phyloP scores from a whole-genome alignment of 345 rosid genomes.

The Euclidium syriacum region DNA sequence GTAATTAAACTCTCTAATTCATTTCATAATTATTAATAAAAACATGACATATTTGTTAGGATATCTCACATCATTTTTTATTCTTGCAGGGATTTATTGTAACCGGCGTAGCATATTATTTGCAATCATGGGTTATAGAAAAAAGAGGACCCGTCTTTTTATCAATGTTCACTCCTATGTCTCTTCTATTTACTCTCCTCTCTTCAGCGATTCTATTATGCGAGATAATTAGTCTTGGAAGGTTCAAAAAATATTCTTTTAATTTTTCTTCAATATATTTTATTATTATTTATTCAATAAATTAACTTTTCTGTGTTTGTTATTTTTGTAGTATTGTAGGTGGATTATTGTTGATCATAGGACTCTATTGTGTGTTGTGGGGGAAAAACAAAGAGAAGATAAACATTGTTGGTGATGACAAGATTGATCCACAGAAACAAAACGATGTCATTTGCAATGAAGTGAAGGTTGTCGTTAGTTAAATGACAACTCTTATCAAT shows the following conservation, averaged over 20 bases:
- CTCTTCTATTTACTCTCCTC: conserved; percentile 57
- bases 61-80: too few species aligned
- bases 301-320: background rate
- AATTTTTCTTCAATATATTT: background rate
- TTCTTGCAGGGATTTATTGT: conserved; percentile 71
- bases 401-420: conserved; percentile 3
- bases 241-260: conserved; percentile 33
- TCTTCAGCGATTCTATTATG: conserved; percentile 58
- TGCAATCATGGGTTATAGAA: conserved; percentile 92
- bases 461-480: conserved; percentile 33
- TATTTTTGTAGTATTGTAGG: conserved; percentile 55
- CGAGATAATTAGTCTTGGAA: conserved; percentile 63
- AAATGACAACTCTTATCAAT: background rate
- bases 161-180: conserved; percentile 84
- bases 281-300: background rate
- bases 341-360: conserved; percentile 59
- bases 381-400: conserved; percentile 65
- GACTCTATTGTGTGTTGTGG: conserved; percentile 83
- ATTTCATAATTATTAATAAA: background rate
- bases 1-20: conserved; percentile 36
- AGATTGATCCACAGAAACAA: conserved; percentile 22
- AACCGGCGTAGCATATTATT: conserved; percentile 74
- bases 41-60: too few species aligned
- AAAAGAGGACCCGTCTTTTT: conserved; percentile 86
- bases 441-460: conserved; percentile 37